These are phyloP conservation scores for Brasilioporus rufonigricans DNA, from an alignment of 768 basidiomycete genomes.

Conservation along the genomic window DNA sequence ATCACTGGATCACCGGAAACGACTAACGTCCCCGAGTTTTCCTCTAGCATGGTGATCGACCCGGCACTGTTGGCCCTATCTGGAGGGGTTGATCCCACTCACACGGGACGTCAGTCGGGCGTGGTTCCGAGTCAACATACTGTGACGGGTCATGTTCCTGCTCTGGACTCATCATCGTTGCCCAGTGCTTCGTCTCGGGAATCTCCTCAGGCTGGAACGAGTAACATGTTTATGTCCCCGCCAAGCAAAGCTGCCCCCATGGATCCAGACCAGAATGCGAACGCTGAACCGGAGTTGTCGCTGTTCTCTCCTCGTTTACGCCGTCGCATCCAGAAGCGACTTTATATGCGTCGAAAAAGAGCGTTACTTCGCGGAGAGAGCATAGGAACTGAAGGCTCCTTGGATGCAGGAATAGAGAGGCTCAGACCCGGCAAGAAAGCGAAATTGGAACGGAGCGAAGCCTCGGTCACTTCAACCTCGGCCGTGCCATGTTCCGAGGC, in stretches of 20 bases:
- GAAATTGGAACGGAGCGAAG: slow-evolving; percentile 1
- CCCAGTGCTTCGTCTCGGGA: background rate
- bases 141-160: background rate
- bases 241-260: background rate
- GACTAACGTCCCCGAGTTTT: background rate
- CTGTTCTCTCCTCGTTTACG: slow-evolving; percentile 47
- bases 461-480: slow-evolving; percentile 7
- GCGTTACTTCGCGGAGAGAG: slow-evolving; percentile 44
- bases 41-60: slow-evolving; percentile 28
- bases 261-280: background rate
- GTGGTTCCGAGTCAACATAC: background rate
- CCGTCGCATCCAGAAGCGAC: slow-evolving; percentile 56
- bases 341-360: slow-evolving; percentile 72
- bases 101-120: background rate
- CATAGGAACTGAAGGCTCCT: background rate
- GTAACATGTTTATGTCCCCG: background rate
- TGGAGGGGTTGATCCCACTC: slow-evolving; percentile 2
- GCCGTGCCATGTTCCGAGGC: slow-evolving; percentile 4
- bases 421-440: slow-evolving; percentile 39
- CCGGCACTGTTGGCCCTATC: slow-evolving; percentile 31
- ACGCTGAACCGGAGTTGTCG: slow-evolving; percentile 16
- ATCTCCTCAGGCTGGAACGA: background rate
- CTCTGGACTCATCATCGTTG: background rate
- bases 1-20: background rate
- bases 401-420: slow-evolving; percentile 17